Base-by-base conservation (phyloP, 2,329 filamentous ascomycete species). In the Cadophora luteo-olivacea region DNA sequence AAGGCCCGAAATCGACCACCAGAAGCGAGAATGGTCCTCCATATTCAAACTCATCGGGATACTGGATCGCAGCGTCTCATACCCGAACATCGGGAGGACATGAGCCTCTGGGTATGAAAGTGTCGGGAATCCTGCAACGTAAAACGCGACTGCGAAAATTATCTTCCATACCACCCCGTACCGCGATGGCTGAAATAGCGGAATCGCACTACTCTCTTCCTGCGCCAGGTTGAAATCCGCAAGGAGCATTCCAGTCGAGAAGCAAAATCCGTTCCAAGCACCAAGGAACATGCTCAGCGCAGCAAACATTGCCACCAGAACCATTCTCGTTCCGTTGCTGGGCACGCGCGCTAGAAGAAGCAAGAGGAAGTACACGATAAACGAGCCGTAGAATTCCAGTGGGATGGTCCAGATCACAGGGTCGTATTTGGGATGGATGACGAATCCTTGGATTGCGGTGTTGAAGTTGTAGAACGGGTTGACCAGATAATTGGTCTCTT, bases 371-470 rank as follows among this genome's bases (percentile, higher is more conserved):
- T 75, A 75, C 49, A 70, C 71, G 19, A 72, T 65, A 11, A 84
- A 79, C 9, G 83, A 84, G 72, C 83, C 79, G 32, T 78, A 80
- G 64, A 83, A 81, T 66, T 85, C 83, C 66, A 84, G 79, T 0
- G 83, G 81, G 22, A 85, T 83, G 1, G 83, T 84, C 83, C 83
- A 85, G 19, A 84, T 76, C 64, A 84, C 82, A 9, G 81, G 74
- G 68, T 83, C 81, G 68, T 83, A 84, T 55, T 72, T 75, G 9
- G 70, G 68, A 55, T 72, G 72, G 41, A 63, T 62, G 14, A 67
- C 48, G 29, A 68, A 60, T 54, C 73, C 73, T 25, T 71, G 70
- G 2, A 75, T 32, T 1, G 72, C 61, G 14, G 38, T 48, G 8
- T 58, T 38, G 24, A 69, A 67, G 54, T 71, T 75, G 48, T 70